Base-by-base conservation (phyloP, 345 rosid genomes). In the Eucalyptus regnans region DNA sequence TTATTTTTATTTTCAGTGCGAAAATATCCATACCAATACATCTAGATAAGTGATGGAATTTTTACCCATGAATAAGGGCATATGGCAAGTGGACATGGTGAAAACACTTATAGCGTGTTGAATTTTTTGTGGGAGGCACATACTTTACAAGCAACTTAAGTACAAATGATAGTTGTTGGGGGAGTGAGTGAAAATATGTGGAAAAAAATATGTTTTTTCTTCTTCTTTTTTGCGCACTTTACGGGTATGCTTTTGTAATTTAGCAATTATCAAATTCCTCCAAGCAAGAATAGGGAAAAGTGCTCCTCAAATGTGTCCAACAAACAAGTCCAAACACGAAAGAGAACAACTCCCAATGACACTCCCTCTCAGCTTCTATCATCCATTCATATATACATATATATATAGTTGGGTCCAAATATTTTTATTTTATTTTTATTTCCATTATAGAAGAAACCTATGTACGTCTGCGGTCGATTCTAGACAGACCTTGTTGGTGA, bases 201-300 rank as follows among this genome's bases (percentile, higher is more conserved):
- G 20, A 25, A 76, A 76, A 71, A 68, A 8, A 68, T 12, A 68
- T 8, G 10, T 62, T 44, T 17, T 44, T 64, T 46, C 37, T 87
- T 62, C 14, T 58, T 23, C 7, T 87, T 16, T 44, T 56, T 43
- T 41, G 71, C 51, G 83, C 54, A 41, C 54, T 56, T 81, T 52
- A 56, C 86, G 89, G 87, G 89, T 83, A 51, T 88, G 86, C 49
- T 88, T 62, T 88, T 88, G 89, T 88, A 88, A 58, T 31, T 52
- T 88, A 52, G 89, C 89, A 88, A 56, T 46, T 85, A 83, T 88
- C 89, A 84, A 84, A 84, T 88, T 84, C 89, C 86, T 88, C 89
- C 87, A 48, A 58, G 76, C 54, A 62, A 88, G 50, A 51, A 50
- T 50, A 7, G 87, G 86, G 87, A 54, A 52, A 27, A 64, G 87